These are phyloP conservation scores for Cudoniella acicularis DNA, from an alignment of 495 filamentous ascomycete genomes.

Conservation along the genomic window DNA sequence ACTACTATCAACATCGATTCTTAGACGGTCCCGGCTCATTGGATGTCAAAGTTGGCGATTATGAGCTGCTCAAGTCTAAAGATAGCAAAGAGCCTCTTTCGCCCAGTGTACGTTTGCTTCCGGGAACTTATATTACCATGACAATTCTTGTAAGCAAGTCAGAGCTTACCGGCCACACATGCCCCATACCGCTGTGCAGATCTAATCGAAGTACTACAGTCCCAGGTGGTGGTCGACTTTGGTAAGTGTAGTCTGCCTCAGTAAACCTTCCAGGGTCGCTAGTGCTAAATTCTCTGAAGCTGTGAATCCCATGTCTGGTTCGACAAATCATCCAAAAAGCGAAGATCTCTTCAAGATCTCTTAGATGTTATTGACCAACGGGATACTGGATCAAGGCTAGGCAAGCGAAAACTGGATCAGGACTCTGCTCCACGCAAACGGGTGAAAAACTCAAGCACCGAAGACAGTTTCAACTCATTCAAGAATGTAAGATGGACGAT, in stretches of 20 bases:
- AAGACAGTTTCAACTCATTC: background rate
- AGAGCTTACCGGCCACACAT: background rate
- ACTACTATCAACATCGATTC: conserved; percentile 21
- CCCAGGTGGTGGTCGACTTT: background rate
- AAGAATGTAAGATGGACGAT: background rate
- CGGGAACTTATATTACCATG: background rate
- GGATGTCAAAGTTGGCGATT: conserved; percentile 17
- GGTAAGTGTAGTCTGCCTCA: background rate
- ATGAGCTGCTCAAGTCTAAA: conserved; percentile 22
- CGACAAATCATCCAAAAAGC: background rate
- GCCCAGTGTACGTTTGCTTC: background rate
- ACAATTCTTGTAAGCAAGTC: background rate
- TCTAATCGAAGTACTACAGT: background rate
- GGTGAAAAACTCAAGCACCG: background rate
- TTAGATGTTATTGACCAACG: background rate
- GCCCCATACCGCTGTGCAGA: background rate
- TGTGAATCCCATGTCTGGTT: background rate
- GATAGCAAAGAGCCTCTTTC: background rate
- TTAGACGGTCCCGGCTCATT: conserved; percentile 5
- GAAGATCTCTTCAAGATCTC: background rate
- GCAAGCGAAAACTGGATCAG: background rate
- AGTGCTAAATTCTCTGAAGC: background rate
- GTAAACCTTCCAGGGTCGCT: background rate
- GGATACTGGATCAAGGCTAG: background rate
- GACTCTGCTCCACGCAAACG: background rate